Base-by-base conservation (phyloP, 129 eudicot genomes). In the Pulicaria dysenterica region DNA sequence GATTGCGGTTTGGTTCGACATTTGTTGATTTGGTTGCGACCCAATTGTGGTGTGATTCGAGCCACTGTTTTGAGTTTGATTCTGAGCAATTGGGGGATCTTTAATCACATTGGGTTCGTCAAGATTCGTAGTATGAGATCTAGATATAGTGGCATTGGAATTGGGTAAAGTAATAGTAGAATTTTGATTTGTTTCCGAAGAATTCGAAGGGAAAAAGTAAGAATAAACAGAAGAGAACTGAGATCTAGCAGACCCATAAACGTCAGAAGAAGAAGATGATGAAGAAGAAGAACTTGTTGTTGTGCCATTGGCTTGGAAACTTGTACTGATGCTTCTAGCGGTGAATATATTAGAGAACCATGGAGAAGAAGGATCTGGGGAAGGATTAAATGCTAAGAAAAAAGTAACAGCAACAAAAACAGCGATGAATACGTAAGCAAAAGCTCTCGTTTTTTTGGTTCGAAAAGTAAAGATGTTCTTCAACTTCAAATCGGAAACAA, bases 331-430 rank as follows among this genome's bases (percentile, higher is more conserved):
- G 61, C 48, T 13, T 43, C 40, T 64, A 7, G 36, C 13, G 64
- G 82, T 46, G 39, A 85, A 87, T 54, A 87, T 82, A 48, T 79
- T 87, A 5, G 86, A 58, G 71, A 85, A 93, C 92, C 87, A 87
- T 15, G 96, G 88, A 19, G 96, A 83, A 67, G 95, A 79, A 71
- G 98, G 82, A 58, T 76, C 80, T 36, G 85, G 58, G 42, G 93
- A 85, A 44, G 94, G 91, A 42, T 75, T 80, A 70, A 90, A 90
- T 6, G 99, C 94, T 40, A 95, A 76, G 72, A 90, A 86, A 50
- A 86, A 58, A 13, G 97, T 88, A 76, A 90, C 83, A 69, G 83
- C 81, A 42, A 90, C 76, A 77, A 95, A 88, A 65, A 81, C 70
- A 39, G 90, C 77, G 15, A 88, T 45, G 64, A 85, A 82, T 0